Base-by-base conservation (phyloP, 140 eudicot species). In the Cichorium intybus region DNA sequence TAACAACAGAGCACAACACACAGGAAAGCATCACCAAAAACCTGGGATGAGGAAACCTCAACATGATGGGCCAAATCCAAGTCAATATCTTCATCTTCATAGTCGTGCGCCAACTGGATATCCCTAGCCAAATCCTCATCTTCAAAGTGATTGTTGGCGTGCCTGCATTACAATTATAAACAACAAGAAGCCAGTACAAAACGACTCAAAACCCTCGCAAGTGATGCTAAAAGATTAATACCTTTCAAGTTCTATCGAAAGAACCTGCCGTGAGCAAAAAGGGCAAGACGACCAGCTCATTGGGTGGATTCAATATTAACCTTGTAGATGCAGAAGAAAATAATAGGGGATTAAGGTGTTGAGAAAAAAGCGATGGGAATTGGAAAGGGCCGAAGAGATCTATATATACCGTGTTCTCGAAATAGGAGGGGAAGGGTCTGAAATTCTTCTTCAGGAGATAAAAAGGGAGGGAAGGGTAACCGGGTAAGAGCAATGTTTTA, bases 131-230 rank as follows among this genome's bases (percentile, higher is more conserved):
- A 10, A 50, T 82, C 77, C 47, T 90, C 85, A 51, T 85, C 96
- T 43, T 75, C 84, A 56, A 92, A 92, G 77, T 92, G 98, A 71
- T 51, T 71, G 55, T 81, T 88, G 11, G 85, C 98, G 75, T 92
- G 98, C 79, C 98, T 92, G 79, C 43, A 35, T 51, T n/a, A 65
- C 48, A 43, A 24, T 1, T 5, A 43, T 15, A 31, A 1, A 16
- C 17, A 49, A 66, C 10, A 28, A 6, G 24, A 46, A 53, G 6
- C 10, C 24, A 10, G 27, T 26, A 26, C 22, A 15, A 7, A 18
- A 29, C 24, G 4, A 65, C 60, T 52, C 22, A 47, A 49, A 33
- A 14, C 60, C 29, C 34, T 26, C 3, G 15, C 11, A 33, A 27
- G 26, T 11, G 15, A 9, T 17, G 46, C 15, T 26, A 48, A 31